Evolutionary conservation across 2,329 filamentous ascomycete genomes (phyloP), one percentile per base, ranked within the genome.

Genomic region (Peltaster fructicola): DNA sequence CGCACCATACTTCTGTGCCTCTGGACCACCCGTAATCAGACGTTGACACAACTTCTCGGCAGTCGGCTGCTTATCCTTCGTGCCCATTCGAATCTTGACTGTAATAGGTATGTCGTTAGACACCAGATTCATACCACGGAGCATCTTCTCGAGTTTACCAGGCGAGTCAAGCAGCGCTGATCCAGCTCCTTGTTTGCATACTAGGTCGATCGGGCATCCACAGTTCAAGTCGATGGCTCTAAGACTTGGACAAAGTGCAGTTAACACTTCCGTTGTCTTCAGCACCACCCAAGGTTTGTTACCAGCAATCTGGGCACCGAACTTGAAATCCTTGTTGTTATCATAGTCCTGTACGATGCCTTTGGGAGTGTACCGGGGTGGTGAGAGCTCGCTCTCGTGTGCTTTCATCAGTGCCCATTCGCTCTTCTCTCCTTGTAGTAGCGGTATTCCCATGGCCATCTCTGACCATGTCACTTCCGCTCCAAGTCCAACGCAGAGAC

Each of bases 341-440:
- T 91, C 73, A 49, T 95, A 95, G 30, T 67, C 70, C 36, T 72
- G 58, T 15, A 88, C 71, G 19, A 84, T 52, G 12, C 54, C 54
- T 33, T 54, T 57, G 2, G 63, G 58, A 2, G 58, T 63, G 43
- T 80, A 73, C 17, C 63, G 67, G 10, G 85, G 85, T 13, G 81
- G 68, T 12, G 57, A 52, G 10, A 75, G 59, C 51, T 98, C 88
- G 5, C 73, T 77, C 47, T 82, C 72, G 46, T 98, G 88, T 3
- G 80, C 80, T 51, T 88, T 90, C 63, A 95, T 69, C 27, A 98
- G 60, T 11, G 88, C 82, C 88, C 88, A 98, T 56, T 98, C 88
- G 2, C 73, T 65, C 53, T 85, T 90, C 35, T 77, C 69, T 17
- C 88, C 88, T 50, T 93, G 82, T 5, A 98, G 64, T 20, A 98